phyloP scores from a whole-genome alignment of 441 rosid genomes.

The Corymbia citriodora region DNA sequence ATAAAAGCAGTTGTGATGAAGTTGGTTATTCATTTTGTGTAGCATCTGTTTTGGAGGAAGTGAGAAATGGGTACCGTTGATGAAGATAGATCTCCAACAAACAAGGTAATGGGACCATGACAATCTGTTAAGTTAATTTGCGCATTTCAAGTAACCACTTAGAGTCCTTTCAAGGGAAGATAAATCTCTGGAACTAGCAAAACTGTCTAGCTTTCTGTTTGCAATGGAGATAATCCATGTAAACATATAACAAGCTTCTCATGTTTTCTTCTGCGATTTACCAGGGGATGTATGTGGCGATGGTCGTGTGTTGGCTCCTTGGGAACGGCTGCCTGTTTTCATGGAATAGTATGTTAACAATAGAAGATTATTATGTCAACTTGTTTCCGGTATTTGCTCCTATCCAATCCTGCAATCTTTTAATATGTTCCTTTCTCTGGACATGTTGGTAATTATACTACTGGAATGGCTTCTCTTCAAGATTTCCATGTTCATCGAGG shows the following conservation, averaged over 20 bases:
- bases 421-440: not conserved
- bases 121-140: not conserved
- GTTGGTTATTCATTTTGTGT: not conserved
- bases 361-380: constrained; percentile 44
- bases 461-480: not conserved
- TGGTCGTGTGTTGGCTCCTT: constrained; percentile 55
- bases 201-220: not conserved
- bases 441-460: not conserved
- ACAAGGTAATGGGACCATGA: constrained; percentile 23
- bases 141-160: not conserved
- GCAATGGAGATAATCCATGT: not conserved
- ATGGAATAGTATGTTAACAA: constrained; percentile 69
- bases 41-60: not conserved
- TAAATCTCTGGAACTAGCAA: not conserved
- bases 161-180: not conserved
- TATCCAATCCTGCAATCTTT: not conserved
- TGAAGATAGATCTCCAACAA: constrained; percentile 12
- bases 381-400: constrained; percentile 48
- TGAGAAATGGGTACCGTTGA: constrained; percentile 17
- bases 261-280: not conserved
- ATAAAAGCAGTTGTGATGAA: not conserved
- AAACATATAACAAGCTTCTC: not conserved
- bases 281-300: constrained; percentile 48
- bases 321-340: constrained; percentile 66
- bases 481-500: not conserved